phyloP scores from a whole-genome alignment of 441 rosid species.

The Eruca vesicaria region DNA sequence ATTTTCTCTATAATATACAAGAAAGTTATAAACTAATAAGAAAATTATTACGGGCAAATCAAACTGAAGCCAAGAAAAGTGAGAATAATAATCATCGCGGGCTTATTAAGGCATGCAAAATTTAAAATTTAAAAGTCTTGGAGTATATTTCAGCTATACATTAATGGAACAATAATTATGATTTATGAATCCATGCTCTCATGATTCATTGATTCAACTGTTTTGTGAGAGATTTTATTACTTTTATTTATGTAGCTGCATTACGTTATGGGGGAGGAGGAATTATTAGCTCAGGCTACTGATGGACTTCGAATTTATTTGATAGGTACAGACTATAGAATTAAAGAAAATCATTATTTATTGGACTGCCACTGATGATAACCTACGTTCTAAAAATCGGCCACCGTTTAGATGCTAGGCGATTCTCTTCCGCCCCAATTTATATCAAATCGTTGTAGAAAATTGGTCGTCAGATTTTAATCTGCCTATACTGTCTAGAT shows the following conservation, averaged over 20 bases:
- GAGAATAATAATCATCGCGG: background rate
- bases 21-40: too few species aligned
- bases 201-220: background rate
- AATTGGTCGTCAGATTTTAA: too few species aligned
- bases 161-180: background rate
- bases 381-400: too few species aligned
- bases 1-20: too few species aligned
- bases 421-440: too few species aligned
- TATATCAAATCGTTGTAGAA: too few species aligned
- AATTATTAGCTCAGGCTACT: background rate
- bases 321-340: conserved; percentile 13
- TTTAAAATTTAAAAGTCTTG: background rate
- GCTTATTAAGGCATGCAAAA: background rate
- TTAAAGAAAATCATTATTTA: conserved; percentile 23
- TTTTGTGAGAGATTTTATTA: background rate
- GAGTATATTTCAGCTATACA: background rate
- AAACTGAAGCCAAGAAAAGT: background rate
- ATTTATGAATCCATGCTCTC: background rate
- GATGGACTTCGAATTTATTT: conserved; percentile 20
- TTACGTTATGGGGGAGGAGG: background rate
- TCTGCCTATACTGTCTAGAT: too few species aligned
- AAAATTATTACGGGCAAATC: background rate
- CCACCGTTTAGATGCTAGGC: too few species aligned
- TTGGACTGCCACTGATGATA: background rate
- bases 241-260: background rate